These are phyloP conservation scores for Davidsoniella virescens DNA, from an alignment of 2,329 filamentous ascomycete species.

Conservation along the genomic window DNA sequence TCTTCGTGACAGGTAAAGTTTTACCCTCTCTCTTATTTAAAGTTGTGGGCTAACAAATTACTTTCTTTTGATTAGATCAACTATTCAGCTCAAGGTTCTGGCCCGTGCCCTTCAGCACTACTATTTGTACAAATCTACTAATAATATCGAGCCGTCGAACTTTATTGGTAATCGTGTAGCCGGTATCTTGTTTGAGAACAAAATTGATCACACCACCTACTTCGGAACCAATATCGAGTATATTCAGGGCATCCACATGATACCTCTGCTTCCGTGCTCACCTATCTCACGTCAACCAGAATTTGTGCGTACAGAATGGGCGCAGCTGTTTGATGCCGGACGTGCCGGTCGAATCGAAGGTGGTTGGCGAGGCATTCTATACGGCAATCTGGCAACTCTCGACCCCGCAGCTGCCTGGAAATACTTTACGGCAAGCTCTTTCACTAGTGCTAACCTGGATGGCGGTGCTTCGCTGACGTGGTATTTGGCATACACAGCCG, in stretches of 20 bases:
- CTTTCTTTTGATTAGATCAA: constrained; percentile 32
- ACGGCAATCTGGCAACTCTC: constrained; percentile 64
- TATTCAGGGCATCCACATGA: constrained; percentile 68
- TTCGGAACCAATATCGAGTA: constrained; percentile 61
- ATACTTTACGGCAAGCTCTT: constrained; percentile 54
- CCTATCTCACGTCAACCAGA: constrained; percentile 46
- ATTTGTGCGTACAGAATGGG: constrained; percentile 76
- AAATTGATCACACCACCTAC: constrained; percentile 82
- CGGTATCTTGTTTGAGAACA: constrained; percentile 78
- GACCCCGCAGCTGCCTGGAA: constrained; percentile 53
- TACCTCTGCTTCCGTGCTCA: constrained; percentile 55
- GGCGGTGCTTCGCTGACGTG: constrained; percentile 71
- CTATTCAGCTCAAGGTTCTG: constrained; percentile 69
- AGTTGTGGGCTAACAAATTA: not conserved
- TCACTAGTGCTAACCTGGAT: constrained; percentile 56
- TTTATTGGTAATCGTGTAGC: constrained; percentile 67
- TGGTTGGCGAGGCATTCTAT: constrained; percentile 76
- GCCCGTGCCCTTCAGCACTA: constrained; percentile 59
- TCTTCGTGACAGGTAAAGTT: constrained; percentile 53
- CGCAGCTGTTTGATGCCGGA: constrained; percentile 54
- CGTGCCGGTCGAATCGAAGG: constrained; percentile 48
- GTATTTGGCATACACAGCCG: constrained; percentile 67
- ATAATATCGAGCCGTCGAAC: constrained; percentile 52
- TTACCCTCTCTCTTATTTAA: not conserved
- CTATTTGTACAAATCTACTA: constrained; percentile 61